Conservation (phyloP, 2,329 filamentous ascomycete species). For the Albifimbria verrucaria region DNA sequence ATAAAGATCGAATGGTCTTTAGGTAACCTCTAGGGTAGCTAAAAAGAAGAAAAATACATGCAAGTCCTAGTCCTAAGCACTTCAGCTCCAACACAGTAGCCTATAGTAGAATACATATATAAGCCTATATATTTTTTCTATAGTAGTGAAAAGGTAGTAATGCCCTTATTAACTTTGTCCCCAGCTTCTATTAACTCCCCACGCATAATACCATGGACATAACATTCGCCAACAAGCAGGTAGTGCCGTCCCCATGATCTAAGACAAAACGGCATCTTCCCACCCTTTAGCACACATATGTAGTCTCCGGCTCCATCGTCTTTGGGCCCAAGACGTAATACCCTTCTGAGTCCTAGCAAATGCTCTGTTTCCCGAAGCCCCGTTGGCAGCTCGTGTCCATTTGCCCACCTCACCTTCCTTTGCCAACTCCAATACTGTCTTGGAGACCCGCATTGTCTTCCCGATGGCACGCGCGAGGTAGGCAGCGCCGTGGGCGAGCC, state of each 20-base stretch:
- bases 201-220: background rate
- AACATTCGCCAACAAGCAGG: slow-evolving; percentile 1
- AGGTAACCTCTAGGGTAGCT: background rate
- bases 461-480: background rate
- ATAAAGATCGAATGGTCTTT: too few relatives aligned
- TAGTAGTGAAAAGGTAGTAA: background rate
- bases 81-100: too few relatives aligned
- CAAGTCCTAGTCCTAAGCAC: too few relatives aligned
- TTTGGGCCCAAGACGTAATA: background rate
- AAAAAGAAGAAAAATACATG: background rate
- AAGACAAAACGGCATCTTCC: slow-evolving; percentile 2
- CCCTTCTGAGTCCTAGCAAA: background rate
- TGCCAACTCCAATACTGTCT: background rate
- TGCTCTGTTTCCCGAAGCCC: background rate
- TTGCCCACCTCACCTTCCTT: background rate
- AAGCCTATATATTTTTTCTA: too few relatives aligned
- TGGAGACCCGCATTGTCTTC: background rate
- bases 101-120: too few relatives aligned
- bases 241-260: background rate
- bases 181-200: background rate
- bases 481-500: background rate
- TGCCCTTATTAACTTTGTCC: background rate
- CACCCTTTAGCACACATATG: background rate
- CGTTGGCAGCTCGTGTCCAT: background rate
- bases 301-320: background rate